Conservation (phyloP, 1,284 basidiomycete species). For the Pseudozyma hubeiensis region DNA sequence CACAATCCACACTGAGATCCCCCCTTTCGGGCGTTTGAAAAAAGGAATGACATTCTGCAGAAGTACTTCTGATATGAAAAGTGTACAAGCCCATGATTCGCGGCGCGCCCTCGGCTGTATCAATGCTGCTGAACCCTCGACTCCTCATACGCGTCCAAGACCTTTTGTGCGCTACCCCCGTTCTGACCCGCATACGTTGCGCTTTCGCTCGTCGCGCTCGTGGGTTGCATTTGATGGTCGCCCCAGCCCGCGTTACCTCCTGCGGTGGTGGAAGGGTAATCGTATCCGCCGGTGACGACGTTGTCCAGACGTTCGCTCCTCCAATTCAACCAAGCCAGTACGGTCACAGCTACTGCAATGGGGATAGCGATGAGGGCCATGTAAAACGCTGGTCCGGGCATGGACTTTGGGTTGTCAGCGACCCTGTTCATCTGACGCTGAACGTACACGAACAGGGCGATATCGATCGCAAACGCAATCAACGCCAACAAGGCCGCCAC, state of each 20-base stretch:
- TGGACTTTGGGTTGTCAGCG: conserved; percentile 1
- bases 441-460: conserved; percentile 38
- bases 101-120: background rate
- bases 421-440: conserved; percentile 29
- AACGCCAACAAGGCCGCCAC: conserved; percentile 20
- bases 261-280: conserved; percentile 7
- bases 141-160: conserved; percentile 41
- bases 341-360: conserved; percentile 14
- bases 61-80: background rate
- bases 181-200: too few relatives aligned
- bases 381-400: conserved; percentile 40
- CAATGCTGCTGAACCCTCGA: conserved; percentile 1
- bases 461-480: conserved; percentile 39
- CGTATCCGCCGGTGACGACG: conserved; percentile 20
- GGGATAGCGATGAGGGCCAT: conserved; percentile 45
- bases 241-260: background rate
- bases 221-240: conserved; percentile 23
- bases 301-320: conserved; percentile 13
- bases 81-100: background rate
- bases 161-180: conserved; percentile 21
- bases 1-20: too few relatives aligned
- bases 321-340: conserved; percentile 24
- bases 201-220: conserved; percentile 8
- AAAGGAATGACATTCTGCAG: background rate
- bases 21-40: too few relatives aligned